Evolutionary conservation across 768 basidiomycete genomes (phyloP).

Genomic region (Suillus lakei): DNA sequence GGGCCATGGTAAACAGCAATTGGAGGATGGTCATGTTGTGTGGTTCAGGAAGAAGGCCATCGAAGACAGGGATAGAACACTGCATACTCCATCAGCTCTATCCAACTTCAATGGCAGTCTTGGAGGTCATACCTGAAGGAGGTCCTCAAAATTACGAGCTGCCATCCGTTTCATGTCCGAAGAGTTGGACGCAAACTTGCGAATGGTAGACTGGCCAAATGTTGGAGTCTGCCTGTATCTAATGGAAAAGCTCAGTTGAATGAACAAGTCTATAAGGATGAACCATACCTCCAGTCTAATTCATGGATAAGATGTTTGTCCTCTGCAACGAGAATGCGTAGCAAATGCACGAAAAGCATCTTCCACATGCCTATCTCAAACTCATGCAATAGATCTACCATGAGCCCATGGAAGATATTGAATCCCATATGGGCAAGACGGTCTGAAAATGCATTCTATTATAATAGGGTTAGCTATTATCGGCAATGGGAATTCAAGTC

Average conservation of each 20-base stretch:
- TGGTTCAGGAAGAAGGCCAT: conserved; percentile 36
- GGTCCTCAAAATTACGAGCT: conserved; percentile 42
- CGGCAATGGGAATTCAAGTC: no score
- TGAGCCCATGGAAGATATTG: no score
- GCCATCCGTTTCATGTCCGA: conserved; percentile 28
- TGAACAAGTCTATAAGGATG: no score
- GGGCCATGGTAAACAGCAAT: conserved; percentile 32
- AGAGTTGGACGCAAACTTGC: no score
- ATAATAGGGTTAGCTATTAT: no score
- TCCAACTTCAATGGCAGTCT: no score
- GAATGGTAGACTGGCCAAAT: neutral
- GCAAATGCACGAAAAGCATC: conserved; percentile 1
- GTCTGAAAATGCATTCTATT: no score
- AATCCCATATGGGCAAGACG: no score
- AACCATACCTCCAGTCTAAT: neutral
- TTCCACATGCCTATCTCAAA: no score
- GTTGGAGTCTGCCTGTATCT: conserved; percentile 9
- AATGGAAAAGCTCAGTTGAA: no score
- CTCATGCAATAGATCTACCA: no score
- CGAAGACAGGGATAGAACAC: conserved; percentile 43
- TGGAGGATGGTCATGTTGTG: conserved; percentile 25
- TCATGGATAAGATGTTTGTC: neutral
- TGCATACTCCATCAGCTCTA: conserved; percentile 8
- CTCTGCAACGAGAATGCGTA: neutral
- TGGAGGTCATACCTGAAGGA: conserved; percentile 34